Evolutionary conservation across 2,329 filamentous ascomycete genomes (phyloP).

Genomic region (Cladosporium sp.): DNA sequence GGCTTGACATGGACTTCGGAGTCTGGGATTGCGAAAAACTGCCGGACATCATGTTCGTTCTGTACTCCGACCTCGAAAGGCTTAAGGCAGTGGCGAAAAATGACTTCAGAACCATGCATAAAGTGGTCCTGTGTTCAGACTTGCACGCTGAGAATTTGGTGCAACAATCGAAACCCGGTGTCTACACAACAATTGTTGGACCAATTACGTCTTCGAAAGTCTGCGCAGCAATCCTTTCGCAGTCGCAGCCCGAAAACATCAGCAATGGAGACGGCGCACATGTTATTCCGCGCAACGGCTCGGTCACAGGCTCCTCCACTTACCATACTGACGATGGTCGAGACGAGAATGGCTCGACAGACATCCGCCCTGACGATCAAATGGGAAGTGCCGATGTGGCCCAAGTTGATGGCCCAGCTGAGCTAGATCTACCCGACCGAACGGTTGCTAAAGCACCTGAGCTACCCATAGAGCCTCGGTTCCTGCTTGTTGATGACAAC

Average conservation of each 20-base stretch:
- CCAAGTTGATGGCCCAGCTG: not conserved
- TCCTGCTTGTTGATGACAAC: conserved; percentile 31
- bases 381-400: not conserved
- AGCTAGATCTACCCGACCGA: not conserved
- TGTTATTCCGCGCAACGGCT: not conserved
- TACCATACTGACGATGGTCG: not conserved
- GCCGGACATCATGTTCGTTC: conserved; percentile 4
- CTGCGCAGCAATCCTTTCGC: not conserved
- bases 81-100: not conserved
- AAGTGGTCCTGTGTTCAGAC: conserved; percentile 10
- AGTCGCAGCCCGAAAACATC: not conserved
- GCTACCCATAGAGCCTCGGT: not conserved
- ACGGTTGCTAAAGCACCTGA: not conserved
- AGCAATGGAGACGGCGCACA: not conserved
- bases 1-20: conserved; percentile 3
- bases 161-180: not conserved
- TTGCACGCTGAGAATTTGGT: not conserved
- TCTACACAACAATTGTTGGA: not conserved
- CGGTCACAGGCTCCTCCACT: not conserved
- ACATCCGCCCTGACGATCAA: not conserved
- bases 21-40: not conserved
- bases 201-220: conserved; percentile 11
- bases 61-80: not conserved
- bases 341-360: not conserved
- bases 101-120: not conserved